Conservation (phyloP, 345 rosid genomes). For the Gossypium sturtianum region DNA sequence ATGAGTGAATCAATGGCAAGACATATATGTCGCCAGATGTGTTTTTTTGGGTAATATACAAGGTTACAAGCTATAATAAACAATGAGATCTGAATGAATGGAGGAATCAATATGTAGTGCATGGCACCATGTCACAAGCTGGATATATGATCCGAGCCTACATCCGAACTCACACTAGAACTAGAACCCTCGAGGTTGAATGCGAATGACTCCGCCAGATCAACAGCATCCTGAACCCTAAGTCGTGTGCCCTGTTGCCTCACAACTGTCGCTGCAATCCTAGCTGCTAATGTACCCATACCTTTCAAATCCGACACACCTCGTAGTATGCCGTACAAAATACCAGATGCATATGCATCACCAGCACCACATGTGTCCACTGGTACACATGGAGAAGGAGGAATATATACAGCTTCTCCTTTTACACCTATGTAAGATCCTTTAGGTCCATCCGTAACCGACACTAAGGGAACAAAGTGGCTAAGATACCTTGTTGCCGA, state of each 20-base stretch:
- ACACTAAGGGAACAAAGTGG: constrained; percentile 83
- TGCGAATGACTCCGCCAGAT: constrained; percentile 58
- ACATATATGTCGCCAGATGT: neutral
- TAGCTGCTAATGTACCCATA: constrained; percentile 81
- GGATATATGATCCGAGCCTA: constrained; percentile 59
- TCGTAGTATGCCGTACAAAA: constrained; percentile 65
- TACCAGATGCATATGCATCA: constrained; percentile 90
- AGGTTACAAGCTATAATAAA: neutral
- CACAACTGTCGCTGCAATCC: constrained; percentile 84
- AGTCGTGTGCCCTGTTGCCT: constrained; percentile 93
- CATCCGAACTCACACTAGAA: constrained; percentile 41
- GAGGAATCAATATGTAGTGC: neutral
- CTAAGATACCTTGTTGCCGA: constrained; percentile 82
- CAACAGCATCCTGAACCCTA: constrained; percentile 58
- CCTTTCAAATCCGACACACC: constrained; percentile 74
- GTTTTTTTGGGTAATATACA: neutral
- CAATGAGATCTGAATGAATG: neutral
- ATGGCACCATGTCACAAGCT: constrained; percentile 36
- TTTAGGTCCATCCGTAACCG: constrained; percentile 79
- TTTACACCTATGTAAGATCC: constrained; percentile 91
- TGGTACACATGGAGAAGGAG: constrained; percentile 78
- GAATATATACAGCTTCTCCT: constrained; percentile 90
- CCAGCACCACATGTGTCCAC: constrained; percentile 93
- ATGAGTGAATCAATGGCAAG: constrained; percentile 5
- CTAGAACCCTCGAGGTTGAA: constrained; percentile 33